Base-by-base conservation (phyloP, 306 rosid species). In the Lathyrus aphaca region DNA sequence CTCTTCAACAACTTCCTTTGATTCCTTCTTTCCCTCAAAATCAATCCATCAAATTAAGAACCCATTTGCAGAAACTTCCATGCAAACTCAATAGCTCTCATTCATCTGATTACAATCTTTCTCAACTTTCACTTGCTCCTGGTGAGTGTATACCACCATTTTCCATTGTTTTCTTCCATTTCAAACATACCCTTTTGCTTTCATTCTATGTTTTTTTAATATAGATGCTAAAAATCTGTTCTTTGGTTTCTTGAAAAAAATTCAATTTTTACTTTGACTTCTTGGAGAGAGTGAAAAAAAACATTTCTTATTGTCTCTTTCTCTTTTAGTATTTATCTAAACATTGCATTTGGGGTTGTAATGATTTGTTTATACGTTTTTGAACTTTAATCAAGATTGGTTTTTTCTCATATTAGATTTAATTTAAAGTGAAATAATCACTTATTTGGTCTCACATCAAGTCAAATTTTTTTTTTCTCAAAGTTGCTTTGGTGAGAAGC, bases 21-120 rank as follows among this genome's bases (percentile, higher is more conserved):
- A 60, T 87, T 74, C 96, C 91, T 19, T 81, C 93, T 16, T 80
- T 82, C 62, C 89, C 85, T 74, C 90, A 79, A 60, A 86, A 81
- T 74, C 87, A 75, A 17, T 66, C 48, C 80, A 21, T 82, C 68
- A 76, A 74, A 46, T 64, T 90, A 43, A 91, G 87, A 80, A 58
- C 92, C 82, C 95, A 86, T 73, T 76, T 84, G 51, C 89, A 84
- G 46, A 90, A 83, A 75, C 88, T 85, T 82, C 84, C 91, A 69
- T 84, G 86, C 87, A 91, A 71, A 83, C 86, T 79, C 63, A 86
- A 75, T 65, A 75, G 35, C 16, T 77, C 88, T 76, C 84, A 86
- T 68, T 80, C 92, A 67, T 87, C 92, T 2, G 84, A 81, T 73
- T 78, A 81, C 82, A 85, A 80, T 30, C 80, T 88, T 53, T 76